These are phyloP conservation scores for Solanum neorickii DNA, from an alignment of 257 asterid genomes.

Conservation along the genomic window DNA sequence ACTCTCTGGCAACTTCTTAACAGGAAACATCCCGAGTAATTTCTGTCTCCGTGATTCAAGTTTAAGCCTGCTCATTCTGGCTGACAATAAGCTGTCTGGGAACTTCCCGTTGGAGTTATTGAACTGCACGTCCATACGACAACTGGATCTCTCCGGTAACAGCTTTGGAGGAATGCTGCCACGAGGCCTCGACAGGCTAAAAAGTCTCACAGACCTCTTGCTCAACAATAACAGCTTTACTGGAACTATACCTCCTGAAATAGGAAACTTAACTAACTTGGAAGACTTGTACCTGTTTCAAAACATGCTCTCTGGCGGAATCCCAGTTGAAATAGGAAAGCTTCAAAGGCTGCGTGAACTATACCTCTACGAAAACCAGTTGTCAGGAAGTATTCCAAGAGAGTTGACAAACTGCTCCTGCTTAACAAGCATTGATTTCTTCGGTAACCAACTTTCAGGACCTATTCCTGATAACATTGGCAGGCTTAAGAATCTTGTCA, in stretches of 20 bases:
- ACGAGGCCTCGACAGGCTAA: conserved; percentile 28
- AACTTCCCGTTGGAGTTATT: conserved; percentile 45
- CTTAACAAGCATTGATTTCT: conserved; percentile 58
- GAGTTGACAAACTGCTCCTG: conserved; percentile 66
- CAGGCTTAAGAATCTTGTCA: conserved; percentile 50
- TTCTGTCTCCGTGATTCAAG: conserved; percentile 39
- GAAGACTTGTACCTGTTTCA: conserved; percentile 40
- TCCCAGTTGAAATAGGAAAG: conserved; percentile 66
- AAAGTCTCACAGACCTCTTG: conserved; percentile 62
- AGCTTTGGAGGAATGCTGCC: conserved; percentile 45
- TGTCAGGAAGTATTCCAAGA: conserved; percentile 59
- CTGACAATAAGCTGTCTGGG: conserved; percentile 44
- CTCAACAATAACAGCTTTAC: conserved; percentile 74
- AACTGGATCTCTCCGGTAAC: conserved; percentile 71
- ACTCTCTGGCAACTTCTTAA: conserved; percentile 39
- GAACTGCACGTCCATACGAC: conserved; percentile 52
- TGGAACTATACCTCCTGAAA: conserved; percentile 53
- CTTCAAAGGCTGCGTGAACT: conserved; percentile 38
- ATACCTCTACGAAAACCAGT: conserved; percentile 67
- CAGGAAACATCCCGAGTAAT: conserved; percentile 26
- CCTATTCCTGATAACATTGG: conserved; percentile 67
- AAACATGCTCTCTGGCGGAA: conserved; percentile 55
- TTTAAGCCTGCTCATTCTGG: conserved; percentile 35
- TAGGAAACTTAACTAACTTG: conserved; percentile 58
- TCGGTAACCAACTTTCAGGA: conserved; percentile 62